Base-by-base conservation (phyloP, 306 rosid genomes). In the Chamaecrista fasciculata region DNA sequence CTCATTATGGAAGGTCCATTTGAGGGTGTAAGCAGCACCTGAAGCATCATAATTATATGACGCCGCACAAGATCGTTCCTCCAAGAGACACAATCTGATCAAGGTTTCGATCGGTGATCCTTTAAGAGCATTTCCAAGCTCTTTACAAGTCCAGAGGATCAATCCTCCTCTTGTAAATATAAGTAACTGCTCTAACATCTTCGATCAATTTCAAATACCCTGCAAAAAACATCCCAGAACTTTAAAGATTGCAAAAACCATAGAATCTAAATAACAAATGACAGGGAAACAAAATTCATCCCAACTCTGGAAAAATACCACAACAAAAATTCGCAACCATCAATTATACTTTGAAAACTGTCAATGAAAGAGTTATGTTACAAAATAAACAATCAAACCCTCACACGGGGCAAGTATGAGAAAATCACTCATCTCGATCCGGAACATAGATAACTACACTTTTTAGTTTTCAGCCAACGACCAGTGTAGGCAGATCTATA, bases 91-190 rank as follows among this genome's bases (percentile, higher is more conserved):
- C 5, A 96, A 93, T 23, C 96, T 83, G 75, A 93, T 90, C 89
- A 93, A 76, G 16, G 96, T 83, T 74, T 93, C 98, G 59, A 93
- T 88, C 42, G 98, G 96, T 5, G 96, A 93, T 6, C 98, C 98
- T 65, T 47, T 90, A 29, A 93, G 86, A 40, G 98, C 96, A 61
- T 93, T 90, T 14, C 91, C 89, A 14, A 92, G 79, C 78, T 92
- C 86, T 49, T 86, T 87, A 78, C 93, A 93, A 1, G 96, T 87
- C 96, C 98, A 93, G 26, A 93, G 96, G 83, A 87, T 93, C 64
- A 93, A 80, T 11, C 96, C 98, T 47, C 98, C 96, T 63, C 98
- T 76, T 4, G 98, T 93, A 75, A 90, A 93, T 67, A 93, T 93
- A 71, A 93, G 79, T 67, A 93, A 77, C 43, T 93, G 96, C 76